Evolutionary conservation across 2,329 filamentous ascomycete species (phyloP), one percentile per base, ranked within the genome.

Genomic region (Beauveria asiatica): DNA sequence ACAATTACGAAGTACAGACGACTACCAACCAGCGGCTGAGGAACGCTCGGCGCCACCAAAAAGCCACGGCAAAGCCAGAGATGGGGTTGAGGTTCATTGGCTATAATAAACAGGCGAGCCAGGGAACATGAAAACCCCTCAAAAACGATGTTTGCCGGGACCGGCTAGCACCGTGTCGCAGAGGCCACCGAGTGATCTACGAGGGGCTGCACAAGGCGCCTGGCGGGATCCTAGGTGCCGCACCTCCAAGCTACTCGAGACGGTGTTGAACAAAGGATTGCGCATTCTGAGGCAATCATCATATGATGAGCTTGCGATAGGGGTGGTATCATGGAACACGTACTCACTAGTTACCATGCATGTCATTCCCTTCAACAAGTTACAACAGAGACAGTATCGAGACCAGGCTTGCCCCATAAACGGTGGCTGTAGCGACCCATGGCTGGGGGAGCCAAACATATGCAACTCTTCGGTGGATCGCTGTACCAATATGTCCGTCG

Each of bases 71-170:
- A 53, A 41, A 59, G 41, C 8, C 27, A 33, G 41, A 52, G 48
- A 59, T 53, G 49, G 41, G 33, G 39, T 46, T 45, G 39, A 10
- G 56, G 30, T 3, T 45, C 42, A 49, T 54, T 60, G 57, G 57
- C 41, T 30, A 51, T 27, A 45, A n/a, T 33, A 42, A 16, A 25
- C 25, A 44, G 39, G 37, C 21, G 19, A 27, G 49, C 27, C 33
- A n/a, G 48, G 46, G 55, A 52, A 52, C 19, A 21, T 16, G 10
- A 53, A 60, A 60, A 56, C 45, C 56, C 58, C 58, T 60, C 59
- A 56, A 19, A 33, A 33, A n/a, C 42, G 25, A 53, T 45, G 50
- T 54, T 42, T 60, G 52, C 37, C 49, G 52, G 52, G 44, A 45
- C 44, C 42, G 49, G 57, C 50, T 52, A 46, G 48, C 21, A 60